Conservation (phyloP, 2,329 filamentous ascomycete genomes). For the Penicillium capsulatum region DNA sequence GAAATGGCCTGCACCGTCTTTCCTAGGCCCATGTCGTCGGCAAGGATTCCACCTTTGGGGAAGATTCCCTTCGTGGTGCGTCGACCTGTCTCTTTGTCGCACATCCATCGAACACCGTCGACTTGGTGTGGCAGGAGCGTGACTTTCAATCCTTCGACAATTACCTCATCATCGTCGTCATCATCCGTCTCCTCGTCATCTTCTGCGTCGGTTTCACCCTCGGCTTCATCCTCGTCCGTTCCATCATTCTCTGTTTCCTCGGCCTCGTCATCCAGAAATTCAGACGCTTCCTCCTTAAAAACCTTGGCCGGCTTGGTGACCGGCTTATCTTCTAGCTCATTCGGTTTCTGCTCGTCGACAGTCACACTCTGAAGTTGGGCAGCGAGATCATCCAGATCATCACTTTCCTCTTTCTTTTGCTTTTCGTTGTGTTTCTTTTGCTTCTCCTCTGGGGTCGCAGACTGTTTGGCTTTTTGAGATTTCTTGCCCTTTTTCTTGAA, state of each 20-base stretch:
- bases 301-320: neutral
- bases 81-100: conserved; percentile 79
- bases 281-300: conserved; percentile 44
- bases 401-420: conserved; percentile 24
- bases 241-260: conserved; percentile 54
- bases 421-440: conserved; percentile 31
- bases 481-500: conserved; percentile 34
- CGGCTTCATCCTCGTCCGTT: conserved; percentile 40
- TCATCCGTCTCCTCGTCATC: conserved; percentile 42
- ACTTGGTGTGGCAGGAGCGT: conserved; percentile 90
- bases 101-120: conserved; percentile 93
- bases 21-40: conserved; percentile 91
- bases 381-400: conserved; percentile 42
- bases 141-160: conserved; percentile 76
- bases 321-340: conserved; percentile 17
- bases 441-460: conserved; percentile 4
- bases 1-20: conserved; percentile 95
- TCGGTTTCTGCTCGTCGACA: conserved; percentile 32
- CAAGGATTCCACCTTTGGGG: conserved; percentile 89
- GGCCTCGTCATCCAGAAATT: conserved; percentile 49
- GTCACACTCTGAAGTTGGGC: conserved; percentile 42
- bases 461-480: conserved; percentile 11
- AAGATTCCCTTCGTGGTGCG: conserved; percentile 73
- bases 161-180: conserved; percentile 57
- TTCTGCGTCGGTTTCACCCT: conserved; percentile 31